Percentiles rank a stretch among this genome's conserved stretches.
Evolutionary conservation across 164 flowering plant genomes (phyloP).

Genomic region (Brasenia schreberi): DNA sequence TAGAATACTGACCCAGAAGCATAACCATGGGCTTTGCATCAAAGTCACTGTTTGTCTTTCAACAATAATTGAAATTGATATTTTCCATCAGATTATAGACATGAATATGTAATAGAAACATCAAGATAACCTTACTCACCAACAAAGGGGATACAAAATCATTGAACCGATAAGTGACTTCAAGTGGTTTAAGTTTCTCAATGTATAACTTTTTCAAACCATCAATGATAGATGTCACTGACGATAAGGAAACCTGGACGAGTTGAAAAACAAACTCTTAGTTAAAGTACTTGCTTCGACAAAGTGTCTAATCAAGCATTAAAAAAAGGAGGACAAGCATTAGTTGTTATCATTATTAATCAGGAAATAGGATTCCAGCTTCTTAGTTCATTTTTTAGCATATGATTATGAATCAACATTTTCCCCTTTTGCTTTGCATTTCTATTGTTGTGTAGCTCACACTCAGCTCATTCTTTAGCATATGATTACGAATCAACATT

Average conservation of each 20-base stretch:
- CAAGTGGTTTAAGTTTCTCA: constrained; percentile 86
- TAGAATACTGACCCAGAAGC: constrained; percentile 98
- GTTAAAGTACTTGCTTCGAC: too few relatives aligned
- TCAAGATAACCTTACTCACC: constrained; percentile 35
- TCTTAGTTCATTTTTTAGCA: too few relatives aligned
- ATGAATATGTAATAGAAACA: background rate
- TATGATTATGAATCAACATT: too few relatives aligned
- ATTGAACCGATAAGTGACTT: constrained; percentile 68
- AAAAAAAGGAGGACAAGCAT: background rate
- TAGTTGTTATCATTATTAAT: too few relatives aligned
- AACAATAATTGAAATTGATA: background rate
- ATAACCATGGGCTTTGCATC: constrained; percentile 99
- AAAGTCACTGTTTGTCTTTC: constrained; percentile 90
- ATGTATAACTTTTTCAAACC: constrained; percentile 83
- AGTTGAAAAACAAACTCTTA: background rate
- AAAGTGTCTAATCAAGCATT: background rate
- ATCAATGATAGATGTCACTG: constrained; percentile 89
- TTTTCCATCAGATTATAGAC: background rate
- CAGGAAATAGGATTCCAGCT: too few relatives aligned
- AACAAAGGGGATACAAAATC: constrained; percentile 86
- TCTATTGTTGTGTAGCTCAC: too few relatives aligned
- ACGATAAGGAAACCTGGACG: constrained; percentile 32
- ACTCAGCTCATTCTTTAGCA: too few relatives aligned
- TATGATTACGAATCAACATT: too few relatives aligned
- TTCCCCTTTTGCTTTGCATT: too few relatives aligned